Evolutionary conservation across 495 filamentous ascomycete genomes (phyloP).

Genomic region (Jackrogersella minutella): DNA sequence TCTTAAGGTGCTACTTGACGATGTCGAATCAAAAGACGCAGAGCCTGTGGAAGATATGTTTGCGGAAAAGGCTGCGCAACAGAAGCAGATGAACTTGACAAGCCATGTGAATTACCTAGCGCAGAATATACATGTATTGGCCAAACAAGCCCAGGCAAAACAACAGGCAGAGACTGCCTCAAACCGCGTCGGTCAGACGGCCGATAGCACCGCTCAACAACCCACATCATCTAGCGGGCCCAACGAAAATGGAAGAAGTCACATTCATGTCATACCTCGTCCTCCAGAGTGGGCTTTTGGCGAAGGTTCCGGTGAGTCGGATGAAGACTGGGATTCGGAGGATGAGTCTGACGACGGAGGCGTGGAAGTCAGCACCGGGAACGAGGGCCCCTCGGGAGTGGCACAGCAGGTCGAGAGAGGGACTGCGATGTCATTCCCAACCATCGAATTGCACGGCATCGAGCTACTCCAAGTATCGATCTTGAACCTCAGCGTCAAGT

Average conservation of each 20-base stretch:
- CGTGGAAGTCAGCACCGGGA: conserved; percentile 49
- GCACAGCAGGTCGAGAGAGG: conserved; percentile 64
- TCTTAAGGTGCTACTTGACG: conserved; percentile 70
- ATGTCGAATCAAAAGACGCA: conserved; percentile 67
- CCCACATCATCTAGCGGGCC: conserved; percentile 14
- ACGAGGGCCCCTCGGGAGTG: conserved; percentile 51
- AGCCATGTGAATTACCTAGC: conserved; percentile 80
- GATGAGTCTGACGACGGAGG: conserved; percentile 55
- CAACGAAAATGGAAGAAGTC: conserved; percentile 59
- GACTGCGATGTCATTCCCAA: conserved; percentile 83
- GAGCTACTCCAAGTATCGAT: conserved; percentile 77
- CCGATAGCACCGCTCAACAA: conserved; percentile 7
- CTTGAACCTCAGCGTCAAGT: conserved; percentile 80
- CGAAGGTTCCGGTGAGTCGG: conserved; percentile 54
- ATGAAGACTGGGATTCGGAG: conserved; percentile 42
- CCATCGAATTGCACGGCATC: conserved; percentile 80
- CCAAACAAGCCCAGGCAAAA: conserved; percentile 55
- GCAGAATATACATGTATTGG: conserved; percentile 76
- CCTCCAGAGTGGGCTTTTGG: conserved; percentile 80
- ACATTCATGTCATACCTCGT: conserved; percentile 78
- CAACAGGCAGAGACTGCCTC: conserved; percentile 8
- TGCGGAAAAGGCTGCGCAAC: conserved; percentile 61
- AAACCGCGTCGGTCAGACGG: not conserved
- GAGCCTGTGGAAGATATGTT: conserved; percentile 72
- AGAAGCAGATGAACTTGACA: conserved; percentile 70